phyloP scores from a whole-genome alignment of 768 basidiomycete species.

The Harrya chromipes region DNA sequence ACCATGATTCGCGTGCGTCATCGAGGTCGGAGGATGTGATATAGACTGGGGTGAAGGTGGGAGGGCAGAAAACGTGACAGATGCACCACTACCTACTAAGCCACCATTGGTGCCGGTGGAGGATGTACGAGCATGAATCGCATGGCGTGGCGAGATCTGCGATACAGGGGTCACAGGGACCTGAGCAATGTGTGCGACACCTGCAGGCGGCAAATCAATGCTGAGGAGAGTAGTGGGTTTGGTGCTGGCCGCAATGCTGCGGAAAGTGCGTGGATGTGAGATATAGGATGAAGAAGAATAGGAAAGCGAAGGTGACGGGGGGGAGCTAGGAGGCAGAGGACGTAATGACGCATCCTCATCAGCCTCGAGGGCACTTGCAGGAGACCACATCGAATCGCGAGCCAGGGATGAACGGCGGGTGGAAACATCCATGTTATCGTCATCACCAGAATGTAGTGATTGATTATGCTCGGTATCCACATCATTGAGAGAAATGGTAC shows the following conservation, averaged over 20 bases:
- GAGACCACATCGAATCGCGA: conserved; percentile 78
- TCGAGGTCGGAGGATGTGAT: conserved; percentile 42
- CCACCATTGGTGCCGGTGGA: conserved; percentile 51
- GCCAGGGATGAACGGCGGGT: conserved; percentile 56
- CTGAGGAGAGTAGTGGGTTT: conserved; percentile 95
- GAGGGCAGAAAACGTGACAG: conserved; percentile 73
- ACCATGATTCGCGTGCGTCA: conserved; percentile 14
- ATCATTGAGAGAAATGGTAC: conserved; percentile 65
- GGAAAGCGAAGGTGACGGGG: conserved; percentile 84
- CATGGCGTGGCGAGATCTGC: conserved; percentile 47
- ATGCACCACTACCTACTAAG: conserved; percentile 46
- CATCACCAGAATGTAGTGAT: conserved; percentile 35
- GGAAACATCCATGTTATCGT: conserved; percentile 46
- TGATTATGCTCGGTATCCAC: conserved; percentile 44
- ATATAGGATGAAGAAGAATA: conserved; percentile 81
- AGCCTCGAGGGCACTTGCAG: conserved; percentile 71
- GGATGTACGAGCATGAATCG: conserved; percentile 58
- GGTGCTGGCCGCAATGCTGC: conserved; percentile 82
- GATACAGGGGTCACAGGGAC: conserved; percentile 62
- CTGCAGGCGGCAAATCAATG: conserved; percentile 75
- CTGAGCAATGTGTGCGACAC: conserved; percentile 91
- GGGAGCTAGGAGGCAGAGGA: conserved; percentile 83
- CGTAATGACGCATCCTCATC: conserved; percentile 94
- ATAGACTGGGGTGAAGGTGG: conserved; percentile 46
- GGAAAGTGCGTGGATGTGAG: conserved; percentile 77